Evolutionary conservation across 352 stramenopile genomes (phyloP).

Genomic region (Albugo candida): DNA sequence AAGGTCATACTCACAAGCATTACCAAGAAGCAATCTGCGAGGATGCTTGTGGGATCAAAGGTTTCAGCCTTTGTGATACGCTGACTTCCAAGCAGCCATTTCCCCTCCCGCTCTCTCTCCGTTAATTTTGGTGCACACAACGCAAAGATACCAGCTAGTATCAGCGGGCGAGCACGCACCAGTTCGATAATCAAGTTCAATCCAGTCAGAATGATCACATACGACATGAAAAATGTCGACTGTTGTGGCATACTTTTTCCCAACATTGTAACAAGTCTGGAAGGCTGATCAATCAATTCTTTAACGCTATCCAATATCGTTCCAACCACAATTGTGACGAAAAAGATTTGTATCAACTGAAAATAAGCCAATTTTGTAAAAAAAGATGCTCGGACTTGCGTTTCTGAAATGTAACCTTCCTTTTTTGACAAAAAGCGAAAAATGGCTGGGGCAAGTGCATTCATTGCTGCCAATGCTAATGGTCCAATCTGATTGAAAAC

Average conservation of each 20-base stretch:
- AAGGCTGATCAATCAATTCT: constrained; percentile 34
- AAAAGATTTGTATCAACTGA: constrained; percentile 70
- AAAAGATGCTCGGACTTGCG: constrained; percentile 39
- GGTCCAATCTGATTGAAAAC: constrained; percentile 41
- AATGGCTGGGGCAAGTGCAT: constrained; percentile 36
- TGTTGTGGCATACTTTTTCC: constrained; percentile 49
- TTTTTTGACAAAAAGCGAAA: constrained; percentile 39
- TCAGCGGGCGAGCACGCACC: constrained; percentile 29
- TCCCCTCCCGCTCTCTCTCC: constrained; percentile 19
- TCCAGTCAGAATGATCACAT: constrained; percentile 52
- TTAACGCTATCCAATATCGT: constrained; percentile 39
- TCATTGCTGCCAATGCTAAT: constrained; percentile 47
- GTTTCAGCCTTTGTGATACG: constrained; percentile 29
- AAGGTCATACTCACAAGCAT: constrained; percentile 59
- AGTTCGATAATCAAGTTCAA: constrained; percentile 37
- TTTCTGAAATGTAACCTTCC: constrained; percentile 45
- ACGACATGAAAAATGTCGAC: constrained; percentile 67
- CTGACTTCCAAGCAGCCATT: constrained; percentile 26
- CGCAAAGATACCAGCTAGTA: constrained; percentile 21
- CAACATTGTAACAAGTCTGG: constrained; percentile 41
- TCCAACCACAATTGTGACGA: constrained; percentile 45
- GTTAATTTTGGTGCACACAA: constrained; percentile 27
- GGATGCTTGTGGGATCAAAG: constrained; percentile 30
- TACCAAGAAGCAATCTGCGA: constrained; percentile 52
- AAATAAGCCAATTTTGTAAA: constrained; percentile 65